A percentile compares a stretch with the other conserved stretches of the same genome.
Conservation (phyloP, 106 monocot genomes). For the Xerophyta viscosa region DNA sequence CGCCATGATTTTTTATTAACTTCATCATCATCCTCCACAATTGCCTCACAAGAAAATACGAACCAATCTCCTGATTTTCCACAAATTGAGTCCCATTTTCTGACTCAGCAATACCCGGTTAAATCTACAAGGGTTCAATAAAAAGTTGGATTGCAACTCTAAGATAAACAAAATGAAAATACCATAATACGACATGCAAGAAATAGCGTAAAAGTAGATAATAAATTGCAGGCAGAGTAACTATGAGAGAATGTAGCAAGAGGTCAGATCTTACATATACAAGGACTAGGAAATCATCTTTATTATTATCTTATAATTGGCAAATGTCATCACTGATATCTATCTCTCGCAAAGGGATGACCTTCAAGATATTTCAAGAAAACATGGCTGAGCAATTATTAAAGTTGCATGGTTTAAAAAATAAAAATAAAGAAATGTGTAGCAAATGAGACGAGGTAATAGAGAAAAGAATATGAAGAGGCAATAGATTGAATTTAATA, state of each 20-base stretch:
- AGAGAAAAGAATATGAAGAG: too few relatives aligned
- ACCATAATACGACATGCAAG: neutral
- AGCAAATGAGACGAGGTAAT: too few relatives aligned
- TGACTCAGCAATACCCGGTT: slow-evolving; percentile 21
- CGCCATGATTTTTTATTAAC: slow-evolving; percentile 85
- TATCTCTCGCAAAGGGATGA: slow-evolving; percentile 40
- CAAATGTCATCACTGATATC: slow-evolving; percentile 47
- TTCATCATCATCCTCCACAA: slow-evolving; percentile 82
- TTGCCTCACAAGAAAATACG: slow-evolving; percentile 49
- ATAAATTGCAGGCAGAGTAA: too few relatives aligned
- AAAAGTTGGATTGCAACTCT: slow-evolving; percentile 92
- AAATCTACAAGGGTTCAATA: slow-evolving; percentile 63
- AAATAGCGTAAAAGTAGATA: too few relatives aligned
- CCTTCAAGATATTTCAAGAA: slow-evolving; percentile 11
- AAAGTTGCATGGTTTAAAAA: too few relatives aligned
- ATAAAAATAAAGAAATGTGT: too few relatives aligned
- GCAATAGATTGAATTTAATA: too few relatives aligned
- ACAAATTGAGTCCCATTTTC: slow-evolving; percentile 3
- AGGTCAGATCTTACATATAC: slow-evolving; percentile 36
- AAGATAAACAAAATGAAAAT: slow-evolving; percentile 4
- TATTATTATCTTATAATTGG: slow-evolving; percentile 31
- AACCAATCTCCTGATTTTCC: slow-evolving; percentile 24
- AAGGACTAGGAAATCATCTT: slow-evolving; percentile 28
- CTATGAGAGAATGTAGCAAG: neutral
- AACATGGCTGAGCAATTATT: slow-evolving; percentile 18